phyloP scores from a whole-genome alignment of 306 rosid genomes.

The Cucurbita pepo region DNA sequence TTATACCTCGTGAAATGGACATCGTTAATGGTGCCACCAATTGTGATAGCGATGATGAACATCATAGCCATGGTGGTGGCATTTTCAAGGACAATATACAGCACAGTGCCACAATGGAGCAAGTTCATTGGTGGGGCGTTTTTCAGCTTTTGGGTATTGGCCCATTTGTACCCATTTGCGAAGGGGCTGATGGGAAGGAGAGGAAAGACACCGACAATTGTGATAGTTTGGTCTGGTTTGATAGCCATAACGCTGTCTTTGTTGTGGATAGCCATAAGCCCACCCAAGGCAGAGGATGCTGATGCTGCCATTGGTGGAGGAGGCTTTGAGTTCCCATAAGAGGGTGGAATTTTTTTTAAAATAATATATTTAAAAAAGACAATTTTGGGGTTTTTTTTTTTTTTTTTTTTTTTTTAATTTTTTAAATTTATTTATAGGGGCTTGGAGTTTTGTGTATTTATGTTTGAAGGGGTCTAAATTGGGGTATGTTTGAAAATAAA shows the following conservation, averaged over 20 bases:
- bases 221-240: slow-evolving; percentile 42
- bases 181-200: slow-evolving; percentile 46
- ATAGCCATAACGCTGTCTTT: slow-evolving; percentile 40
- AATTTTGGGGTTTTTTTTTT: neutral
- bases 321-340: slow-evolving; percentile 24
- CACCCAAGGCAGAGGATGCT: slow-evolving; percentile 2
- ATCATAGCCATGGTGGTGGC: slow-evolving; percentile 28
- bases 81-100: slow-evolving; percentile 29
- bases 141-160: slow-evolving; percentile 44
- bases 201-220: slow-evolving; percentile 39
- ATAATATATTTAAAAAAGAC: neutral
- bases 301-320: neutral
- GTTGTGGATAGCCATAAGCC: slow-evolving; percentile 31
- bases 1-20: slow-evolving; percentile 39
- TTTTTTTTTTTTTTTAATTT: too few species aligned
- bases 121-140: slow-evolving; percentile 34
- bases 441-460: too few species aligned
- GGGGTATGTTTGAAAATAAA: too few species aligned
- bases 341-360: neutral
- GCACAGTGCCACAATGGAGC: slow-evolving; percentile 23
- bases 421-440: too few species aligned
- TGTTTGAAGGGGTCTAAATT: too few species aligned
- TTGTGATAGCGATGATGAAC: slow-evolving; percentile 34
- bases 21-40: slow-evolving; percentile 36
- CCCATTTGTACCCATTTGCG: slow-evolving; percentile 42